Base-by-base conservation (phyloP, 805 yeast genomes). In the Kodamaea laetipori region DNA sequence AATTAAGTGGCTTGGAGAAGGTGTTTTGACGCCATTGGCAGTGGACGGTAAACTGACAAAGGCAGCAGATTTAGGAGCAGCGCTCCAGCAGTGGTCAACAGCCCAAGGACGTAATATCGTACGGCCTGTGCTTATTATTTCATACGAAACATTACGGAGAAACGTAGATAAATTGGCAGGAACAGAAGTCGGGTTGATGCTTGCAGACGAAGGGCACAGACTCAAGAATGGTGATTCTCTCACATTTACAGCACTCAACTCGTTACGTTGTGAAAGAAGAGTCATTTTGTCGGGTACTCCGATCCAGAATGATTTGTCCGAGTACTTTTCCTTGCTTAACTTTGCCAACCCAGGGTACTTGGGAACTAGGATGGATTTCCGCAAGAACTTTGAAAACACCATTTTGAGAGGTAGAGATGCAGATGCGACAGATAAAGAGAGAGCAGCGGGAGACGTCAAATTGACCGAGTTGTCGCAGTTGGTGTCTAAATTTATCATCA, bases 231-330 rank as follows among this genome's bases (percentile, higher is more conserved):
- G 96, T 12, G 98, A 92, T 27, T 89, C 97, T 1, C 76, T 84
- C 42, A 94, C 99, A 0, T 92, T 90, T 54, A 87, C 88, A 0
- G 88, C 97, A 0, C 73, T 92, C 31, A 82, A 88, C 55, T 77
- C 89, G n/a, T 74, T 94, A 43, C 80, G 84, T 40, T 92, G 96
- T 59, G 81, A 84, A 39, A 74, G 99, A 56, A 75, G 99, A 45
- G 97, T 92, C 6, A 92, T 92, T 51, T 67, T 92, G 16, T 88
- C 97, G 1, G 99, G 99, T 28, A 92, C 99, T 0, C 99, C 99
- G 0, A 90, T 92, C 50, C 99, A 92, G 63, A 92, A 92, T 56
- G 98, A 92, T 67, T 71, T 92, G 26, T 84, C 96, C 0, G 99
- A 92, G 64, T 92, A 92, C 66, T 94, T 90, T 58, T 87, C 98